Conservation (phyloP, 2,329 filamentous ascomycete species). For the Cladosporium sphaerospermum region DNA sequence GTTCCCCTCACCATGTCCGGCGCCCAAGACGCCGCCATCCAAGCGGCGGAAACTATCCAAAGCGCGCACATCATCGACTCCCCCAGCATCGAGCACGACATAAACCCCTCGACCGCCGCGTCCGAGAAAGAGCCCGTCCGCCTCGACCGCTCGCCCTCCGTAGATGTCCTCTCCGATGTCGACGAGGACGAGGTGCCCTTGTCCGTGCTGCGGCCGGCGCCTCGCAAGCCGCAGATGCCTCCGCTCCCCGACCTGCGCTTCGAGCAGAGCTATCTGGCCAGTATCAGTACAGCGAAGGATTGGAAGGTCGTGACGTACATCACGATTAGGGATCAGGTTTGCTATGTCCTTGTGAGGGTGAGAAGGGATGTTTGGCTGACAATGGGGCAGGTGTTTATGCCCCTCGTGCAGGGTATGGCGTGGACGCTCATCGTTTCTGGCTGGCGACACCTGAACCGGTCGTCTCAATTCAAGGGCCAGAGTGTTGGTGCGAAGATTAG, state of each 20-base stretch:
- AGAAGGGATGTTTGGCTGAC: constrained; percentile 1
- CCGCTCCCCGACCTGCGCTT: constrained; percentile 78
- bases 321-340: constrained; percentile 81
- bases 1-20: constrained; percentile 14
- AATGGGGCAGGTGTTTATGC: constrained; percentile 64
- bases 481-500: constrained; percentile 70
- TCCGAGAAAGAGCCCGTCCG: constrained; percentile 59
- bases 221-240: constrained; percentile 58
- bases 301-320: constrained; percentile 78
- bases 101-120: constrained; percentile 72
- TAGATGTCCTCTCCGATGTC: constrained; percentile 36
- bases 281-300: constrained; percentile 71
- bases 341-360: constrained; percentile 12
- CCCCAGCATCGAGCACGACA: constrained; percentile 67
- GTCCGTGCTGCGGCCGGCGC: constrained; percentile 53
- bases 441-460: constrained; percentile 85
- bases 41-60: constrained; percentile 75
- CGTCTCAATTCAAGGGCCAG: constrained; percentile 68
- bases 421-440: constrained; percentile 81
- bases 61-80: constrained; percentile 67
- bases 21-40: constrained; percentile 28
- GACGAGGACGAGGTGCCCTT: constrained; percentile 64
- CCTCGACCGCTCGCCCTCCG: constrained; percentile 28
- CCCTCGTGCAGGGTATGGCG: constrained; percentile 78
- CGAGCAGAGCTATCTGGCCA: constrained; percentile 95